Base-by-base conservation (phyloP, 2,329 filamentous ascomycete genomes). In the Sphaerostilbella broomeana region DNA sequence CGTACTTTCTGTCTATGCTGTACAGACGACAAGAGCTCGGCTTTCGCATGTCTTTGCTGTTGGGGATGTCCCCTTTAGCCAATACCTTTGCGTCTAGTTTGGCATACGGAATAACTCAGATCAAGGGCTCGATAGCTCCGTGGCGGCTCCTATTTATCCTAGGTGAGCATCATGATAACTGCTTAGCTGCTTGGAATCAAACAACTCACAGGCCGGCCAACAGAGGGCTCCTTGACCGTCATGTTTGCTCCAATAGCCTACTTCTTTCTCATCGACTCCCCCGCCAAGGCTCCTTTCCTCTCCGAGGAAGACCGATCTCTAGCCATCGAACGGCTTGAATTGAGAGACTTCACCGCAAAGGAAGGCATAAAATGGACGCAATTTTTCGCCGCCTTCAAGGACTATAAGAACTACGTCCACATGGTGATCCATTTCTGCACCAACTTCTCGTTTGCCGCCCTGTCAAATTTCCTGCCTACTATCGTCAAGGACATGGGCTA, bases 401-500 rank as follows among this genome's bases (percentile, higher is more conserved):
- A 70, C 47, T 51, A 66, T 21, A 72, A 73, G 53, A 67, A 72
- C 27, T 73, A 73, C 62, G 54, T 75, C 8, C 59, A 61, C 19
- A 61, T 64, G 1, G 31, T 64, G n/a, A 60, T 63, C 51, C 59
- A 61, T 46, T 67, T 68, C 29, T 61, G 60, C 36, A 61, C 62
- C 49, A 67, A 67, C 45, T 61, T 54, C 2, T 48, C 49, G 4
- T 54, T 53, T 19, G 46, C 50, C 5, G 46, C 48, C 2, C 65
- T 83, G 4, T 76, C 79, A 0, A 75, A 81, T 2, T 84, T 81
- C 50, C 65, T 83, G 2, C 79, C 79, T 0, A 73, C 75, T 2
- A 79, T 83, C 47, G 62, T 83, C 11, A 60, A 68, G 34, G 67
- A 74, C 39, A 84, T 87, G 77, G 82, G 83, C 8, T 86, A 81